These are phyloP conservation scores for Fusarium sp. DNA, from an alignment of 2,329 filamentous ascomycete species.

Conservation along the genomic window DNA sequence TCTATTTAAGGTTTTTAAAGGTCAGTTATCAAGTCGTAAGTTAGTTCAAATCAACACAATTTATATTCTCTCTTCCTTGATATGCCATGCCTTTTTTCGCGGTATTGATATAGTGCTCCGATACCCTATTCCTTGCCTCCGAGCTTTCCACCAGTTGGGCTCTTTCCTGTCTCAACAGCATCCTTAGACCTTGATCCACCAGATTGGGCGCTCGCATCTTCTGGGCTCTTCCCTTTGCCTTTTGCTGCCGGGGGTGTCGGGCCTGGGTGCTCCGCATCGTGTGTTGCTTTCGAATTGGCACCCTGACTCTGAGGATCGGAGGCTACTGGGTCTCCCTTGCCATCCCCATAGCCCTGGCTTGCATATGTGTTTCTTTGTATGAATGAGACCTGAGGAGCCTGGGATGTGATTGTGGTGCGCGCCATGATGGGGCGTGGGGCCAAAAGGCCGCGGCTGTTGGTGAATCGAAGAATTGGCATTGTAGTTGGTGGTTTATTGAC, in stretches of 20 bases:
- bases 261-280: neutral
- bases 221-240: neutral
- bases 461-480: neutral
- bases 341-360: neutral
- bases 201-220: constrained; percentile 5
- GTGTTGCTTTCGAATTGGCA: constrained; percentile 4
- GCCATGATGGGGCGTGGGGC: neutral
- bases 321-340: neutral
- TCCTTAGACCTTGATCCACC: constrained; percentile 7
- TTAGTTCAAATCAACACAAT: no score
- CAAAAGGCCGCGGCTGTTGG: neutral
- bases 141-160: neutral
- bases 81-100: no score
- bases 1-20: no score
- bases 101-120: no score
- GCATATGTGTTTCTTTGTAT: neutral
- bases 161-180: constrained; percentile 9
- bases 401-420: neutral
- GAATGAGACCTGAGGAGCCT: neutral
- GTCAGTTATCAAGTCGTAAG: no score
- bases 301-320: neutral
- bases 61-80: no score
- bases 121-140: constrained; percentile 1
- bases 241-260: neutral
- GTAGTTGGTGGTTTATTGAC: neutral